Evolutionary conservation across 2,329 filamentous ascomycete genomes (phyloP).

Genomic region (Magnaporthiopsis rhizophila): DNA sequence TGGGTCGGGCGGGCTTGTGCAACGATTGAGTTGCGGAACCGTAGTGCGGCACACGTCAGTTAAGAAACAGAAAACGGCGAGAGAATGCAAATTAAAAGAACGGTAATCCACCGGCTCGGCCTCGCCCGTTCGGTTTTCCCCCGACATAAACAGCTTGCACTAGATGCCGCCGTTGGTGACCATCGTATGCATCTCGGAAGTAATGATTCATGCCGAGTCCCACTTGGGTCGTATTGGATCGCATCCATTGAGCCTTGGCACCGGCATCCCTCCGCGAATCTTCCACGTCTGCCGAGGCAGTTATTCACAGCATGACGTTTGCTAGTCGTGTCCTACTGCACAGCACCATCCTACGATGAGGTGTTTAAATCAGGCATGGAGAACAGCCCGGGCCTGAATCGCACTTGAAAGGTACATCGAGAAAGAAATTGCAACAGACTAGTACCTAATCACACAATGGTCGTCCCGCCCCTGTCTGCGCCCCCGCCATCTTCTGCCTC

Average conservation of each 20-base stretch:
- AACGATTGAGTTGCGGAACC: neutral
- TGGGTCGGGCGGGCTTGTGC: no score
- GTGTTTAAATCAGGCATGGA: no score
- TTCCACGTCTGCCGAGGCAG: neutral
- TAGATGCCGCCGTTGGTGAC: no score
- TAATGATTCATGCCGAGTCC: no score
- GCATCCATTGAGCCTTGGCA: neutral
- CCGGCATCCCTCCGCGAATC: no score
- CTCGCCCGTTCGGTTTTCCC: no score
- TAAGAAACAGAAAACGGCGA: no score
- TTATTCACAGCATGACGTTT: no score
- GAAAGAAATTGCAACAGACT: neutral
- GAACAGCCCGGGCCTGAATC: no score
- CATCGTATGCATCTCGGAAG: neutral
- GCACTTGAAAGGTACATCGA: neutral
- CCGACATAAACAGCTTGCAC: neutral
- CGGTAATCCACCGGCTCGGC: no score
- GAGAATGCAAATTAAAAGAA: no score
- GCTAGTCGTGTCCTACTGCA: no score
- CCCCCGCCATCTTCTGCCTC: conserved; percentile 21
- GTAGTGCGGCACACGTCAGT: neutral
- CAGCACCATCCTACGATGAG: neutral
- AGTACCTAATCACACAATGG: conserved; percentile 24
- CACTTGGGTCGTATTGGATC: neutral
- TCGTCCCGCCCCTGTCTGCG: conserved; percentile 9